Evolutionary conservation across 176 grass and related monocot genomes (phyloP).

Genomic region (Tillandsia leiboldiana): DNA sequence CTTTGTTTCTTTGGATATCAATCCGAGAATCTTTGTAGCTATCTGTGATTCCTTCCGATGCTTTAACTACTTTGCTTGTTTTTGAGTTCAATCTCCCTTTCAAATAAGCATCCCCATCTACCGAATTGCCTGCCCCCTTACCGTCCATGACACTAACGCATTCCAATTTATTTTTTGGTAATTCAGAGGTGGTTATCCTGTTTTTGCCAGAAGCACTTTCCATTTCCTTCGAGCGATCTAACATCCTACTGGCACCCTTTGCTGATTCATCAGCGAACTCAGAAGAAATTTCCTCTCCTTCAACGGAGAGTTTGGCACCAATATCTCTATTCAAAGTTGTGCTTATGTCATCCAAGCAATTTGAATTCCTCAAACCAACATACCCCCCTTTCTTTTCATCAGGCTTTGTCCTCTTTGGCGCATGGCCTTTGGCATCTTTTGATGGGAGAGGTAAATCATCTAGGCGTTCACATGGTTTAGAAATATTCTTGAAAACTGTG

Average conservation of each 20-base stretch:
- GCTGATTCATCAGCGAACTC: slow-evolving; percentile 10
- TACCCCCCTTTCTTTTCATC: slow-evolving; percentile 19
- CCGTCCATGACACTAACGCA: slow-evolving; percentile 6
- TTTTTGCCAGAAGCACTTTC: slow-evolving; percentile 24
- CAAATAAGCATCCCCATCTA: slow-evolving; percentile 4
- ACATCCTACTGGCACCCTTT: slow-evolving; percentile 8
- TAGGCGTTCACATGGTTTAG: slow-evolving; percentile 7
- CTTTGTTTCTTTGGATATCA: slow-evolving; percentile 18
- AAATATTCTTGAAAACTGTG: slow-evolving; percentile 10
- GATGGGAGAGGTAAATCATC: slow-evolving; percentile 7
- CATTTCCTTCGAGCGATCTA: slow-evolving; percentile 26
- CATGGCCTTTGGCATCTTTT: slow-evolving; percentile 21
- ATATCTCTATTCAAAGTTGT: slow-evolving; percentile 24
- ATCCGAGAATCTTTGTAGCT: slow-evolving; percentile 19
- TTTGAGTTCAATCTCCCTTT: slow-evolving; percentile 25
- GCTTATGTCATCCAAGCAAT: slow-evolving; percentile 17
- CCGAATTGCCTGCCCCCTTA: slow-evolving; percentile 17
- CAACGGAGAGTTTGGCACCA: slow-evolving; percentile 7
- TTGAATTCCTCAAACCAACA: slow-evolving; percentile 16
- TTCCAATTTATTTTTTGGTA: slow-evolving; percentile 12
- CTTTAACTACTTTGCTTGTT: slow-evolving; percentile 14
- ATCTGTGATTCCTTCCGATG: slow-evolving; percentile 15
- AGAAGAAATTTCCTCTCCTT: neutral
- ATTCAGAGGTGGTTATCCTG: slow-evolving; percentile 7
- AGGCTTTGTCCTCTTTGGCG: slow-evolving; percentile 23